These are phyloP conservation scores for Porpolomopsis calyptriformis DNA, from an alignment of 768 basidiomycete species.

Conservation along the genomic window DNA sequence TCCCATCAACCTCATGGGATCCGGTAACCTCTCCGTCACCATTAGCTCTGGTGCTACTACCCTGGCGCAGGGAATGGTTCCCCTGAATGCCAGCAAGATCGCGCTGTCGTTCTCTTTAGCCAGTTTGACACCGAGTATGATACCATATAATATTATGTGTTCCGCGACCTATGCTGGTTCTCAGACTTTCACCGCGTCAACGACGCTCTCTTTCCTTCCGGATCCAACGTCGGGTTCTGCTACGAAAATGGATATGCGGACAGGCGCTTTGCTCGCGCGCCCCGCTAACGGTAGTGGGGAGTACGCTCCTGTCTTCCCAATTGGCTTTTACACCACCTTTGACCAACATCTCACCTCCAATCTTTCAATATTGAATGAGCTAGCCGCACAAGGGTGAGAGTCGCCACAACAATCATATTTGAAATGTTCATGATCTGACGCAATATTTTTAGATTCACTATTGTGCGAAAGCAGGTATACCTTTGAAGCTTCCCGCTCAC, in stretches of 20 bases:
- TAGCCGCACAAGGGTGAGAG: slow-evolving; percentile 48
- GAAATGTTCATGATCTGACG: not conserved
- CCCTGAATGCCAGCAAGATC: slow-evolving; percentile 41
- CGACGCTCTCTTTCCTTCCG: slow-evolving; percentile 40
- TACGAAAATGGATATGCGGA: slow-evolving; percentile 55
- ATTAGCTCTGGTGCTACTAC: slow-evolving; percentile 24
- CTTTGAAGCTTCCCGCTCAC: slow-evolving; percentile 21
- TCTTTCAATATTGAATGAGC: slow-evolving; percentile 39
- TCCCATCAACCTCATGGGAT: slow-evolving; percentile 26
- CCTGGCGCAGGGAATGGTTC: slow-evolving; percentile 34
- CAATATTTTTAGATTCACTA: slow-evolving; percentile 25
- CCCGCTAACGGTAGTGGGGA: slow-evolving; percentile 39
- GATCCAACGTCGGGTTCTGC: slow-evolving; percentile 36
- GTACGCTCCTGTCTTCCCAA: slow-evolving; percentile 52
- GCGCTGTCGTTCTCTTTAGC: slow-evolving; percentile 40
- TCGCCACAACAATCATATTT: not conserved
- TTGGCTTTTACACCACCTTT: slow-evolving; percentile 66
- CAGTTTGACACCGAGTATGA: slow-evolving; percentile 29
- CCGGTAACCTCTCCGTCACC: slow-evolving; percentile 28
- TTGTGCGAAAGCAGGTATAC: slow-evolving; percentile 24
- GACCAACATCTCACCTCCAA: slow-evolving; percentile 44
- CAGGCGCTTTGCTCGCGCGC: slow-evolving; percentile 43
- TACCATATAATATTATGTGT: slow-evolving; percentile 30
- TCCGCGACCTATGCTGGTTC: slow-evolving; percentile 24
- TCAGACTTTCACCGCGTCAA: slow-evolving; percentile 36